These are phyloP conservation scores for Phallus indusiatus DNA, from an alignment of 768 basidiomycete species.

Conservation along the genomic window DNA sequence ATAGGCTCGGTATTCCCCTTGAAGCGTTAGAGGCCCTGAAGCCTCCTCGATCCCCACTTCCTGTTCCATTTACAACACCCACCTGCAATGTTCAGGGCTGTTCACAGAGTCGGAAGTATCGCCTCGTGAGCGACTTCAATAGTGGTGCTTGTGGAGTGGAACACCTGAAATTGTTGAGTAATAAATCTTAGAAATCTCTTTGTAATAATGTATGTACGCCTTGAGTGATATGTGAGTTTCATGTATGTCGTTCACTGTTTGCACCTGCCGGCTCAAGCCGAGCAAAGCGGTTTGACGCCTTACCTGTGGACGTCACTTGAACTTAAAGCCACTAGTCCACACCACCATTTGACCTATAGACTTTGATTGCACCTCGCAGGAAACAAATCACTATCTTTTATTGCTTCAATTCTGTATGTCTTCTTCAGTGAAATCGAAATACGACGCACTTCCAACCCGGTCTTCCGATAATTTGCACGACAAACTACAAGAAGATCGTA, in stretches of 20 bases:
- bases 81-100: slow-evolving; percentile 55
- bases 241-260: too few relatives aligned
- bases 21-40: neutral
- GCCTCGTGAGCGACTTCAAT: slow-evolving; percentile 53
- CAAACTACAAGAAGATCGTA: slow-evolving; percentile 23
- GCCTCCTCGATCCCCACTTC: neutral
- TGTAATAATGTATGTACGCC: too few relatives aligned
- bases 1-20: neutral
- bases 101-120: slow-evolving; percentile 45
- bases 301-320: too few relatives aligned
- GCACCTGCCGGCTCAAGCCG: too few relatives aligned
- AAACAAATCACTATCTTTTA: too few relatives aligned
- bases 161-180: slow-evolving; percentile 46
- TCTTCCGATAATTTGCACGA: neutral
- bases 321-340: too few relatives aligned
- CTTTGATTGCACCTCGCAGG: too few relatives aligned
- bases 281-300: too few relatives aligned
- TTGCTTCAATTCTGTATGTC: neutral
- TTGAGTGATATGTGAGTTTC: too few relatives aligned
- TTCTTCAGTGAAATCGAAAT: neutral
- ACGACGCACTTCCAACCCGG: neutral
- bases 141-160: slow-evolving; percentile 58
- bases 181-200: neutral
- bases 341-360: too few relatives aligned
- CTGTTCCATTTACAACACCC: slow-evolving; percentile 5